Base-by-base conservation (phyloP, 2,329 filamentous ascomycete species). In the Hymenoscyphus salicellus region DNA sequence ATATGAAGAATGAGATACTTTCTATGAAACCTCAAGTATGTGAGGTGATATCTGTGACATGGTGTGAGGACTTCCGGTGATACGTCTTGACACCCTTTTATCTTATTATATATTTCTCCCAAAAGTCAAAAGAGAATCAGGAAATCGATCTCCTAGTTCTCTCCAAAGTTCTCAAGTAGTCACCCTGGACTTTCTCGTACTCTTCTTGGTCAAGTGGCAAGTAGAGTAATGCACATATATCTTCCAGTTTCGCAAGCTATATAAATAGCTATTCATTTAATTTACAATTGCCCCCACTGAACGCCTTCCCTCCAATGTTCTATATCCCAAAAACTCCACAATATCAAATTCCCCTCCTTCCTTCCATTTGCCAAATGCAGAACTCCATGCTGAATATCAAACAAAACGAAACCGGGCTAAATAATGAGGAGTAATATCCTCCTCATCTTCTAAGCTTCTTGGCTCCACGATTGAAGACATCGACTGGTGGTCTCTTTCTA, bases 391-490 rank as follows among this genome's bases (percentile, higher is more conserved):
- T 52, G n/a, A 26, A 52, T 23, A 52, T 26, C 23, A 32, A 32
- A 17, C 28, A 17, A n/a, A n/a, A 32, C n/a, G 3, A 33, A 17
- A 10, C 16, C 14, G 16, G 52, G 41, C 8, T n/a, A 20, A 28
- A 46, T 20, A n/a, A 5, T 14, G n/a, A 11, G 2, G 16, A 46
- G 28, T 5, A 28, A 2, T 6, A n/a, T 28, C 26, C 49, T 38
- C 38, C 63, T 60, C 1, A 52, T 58, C 55, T 65, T 68, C 65
- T 66, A 64, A 28, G 67, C 59, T 60, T 69, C 58, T 69, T 70
- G 28, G 62, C 49, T 5, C 66, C 65, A 16, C 71, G 68, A 59
- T 72, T 71, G 65, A 73, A 73, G 3, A 72, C 55, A 61, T 73
- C 72, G 1, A 72, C 70, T 20, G 66, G 63, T 33, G 68, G 55